Conservation (phyloP, 805 yeast genomes). For the Danielia oregonensis region DNA sequence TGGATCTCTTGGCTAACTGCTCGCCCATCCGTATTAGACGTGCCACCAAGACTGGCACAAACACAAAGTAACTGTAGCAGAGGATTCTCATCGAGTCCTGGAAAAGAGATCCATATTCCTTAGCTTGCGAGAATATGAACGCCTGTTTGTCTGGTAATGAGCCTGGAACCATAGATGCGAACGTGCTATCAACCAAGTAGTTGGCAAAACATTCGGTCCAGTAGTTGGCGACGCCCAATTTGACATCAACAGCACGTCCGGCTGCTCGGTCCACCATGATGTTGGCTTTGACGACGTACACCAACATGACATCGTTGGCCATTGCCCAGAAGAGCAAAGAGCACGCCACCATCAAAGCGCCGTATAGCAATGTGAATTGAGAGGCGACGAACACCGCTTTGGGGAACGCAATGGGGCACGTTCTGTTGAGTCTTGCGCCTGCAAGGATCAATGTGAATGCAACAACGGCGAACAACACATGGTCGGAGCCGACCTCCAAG, state of each 20-base stretch:
- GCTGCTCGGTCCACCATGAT: neutral
- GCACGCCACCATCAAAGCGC: slow-evolving; percentile 7
- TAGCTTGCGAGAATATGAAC: too few relatives aligned
- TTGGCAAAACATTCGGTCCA: slow-evolving; percentile 7
- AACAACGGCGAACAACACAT: slow-evolving; percentile 16
- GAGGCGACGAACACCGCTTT: slow-evolving; percentile 5
- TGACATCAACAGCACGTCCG: slow-evolving; percentile 1
- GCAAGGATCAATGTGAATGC: slow-evolving; percentile 4
- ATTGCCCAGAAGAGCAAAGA: slow-evolving; percentile 3
- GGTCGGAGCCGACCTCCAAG: slow-evolving; percentile 22
- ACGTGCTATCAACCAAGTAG: slow-evolving; percentile 10
- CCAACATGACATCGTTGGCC: slow-evolving; percentile 9
- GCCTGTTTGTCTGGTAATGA: too few relatives aligned
- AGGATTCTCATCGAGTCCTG: too few relatives aligned
- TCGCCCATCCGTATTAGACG: neutral
- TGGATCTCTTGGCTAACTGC: neutral
- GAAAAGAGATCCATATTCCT: too few relatives aligned
- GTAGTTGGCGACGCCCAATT: slow-evolving; percentile 6
- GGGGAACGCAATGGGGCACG: slow-evolving; percentile 1
- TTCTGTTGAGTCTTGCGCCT: neutral
- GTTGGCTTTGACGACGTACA: slow-evolving; percentile 11
- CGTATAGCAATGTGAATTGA: slow-evolving; percentile 9
- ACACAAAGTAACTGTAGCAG: slow-evolving; percentile 10
- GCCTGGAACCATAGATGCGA: too few relatives aligned
- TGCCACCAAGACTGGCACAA: slow-evolving; percentile 9